Evolutionary conservation across 108 stramenopile species (phyloP), one percentile per base, ranked within the genome.

Genomic region (Seminavis robusta): DNA sequence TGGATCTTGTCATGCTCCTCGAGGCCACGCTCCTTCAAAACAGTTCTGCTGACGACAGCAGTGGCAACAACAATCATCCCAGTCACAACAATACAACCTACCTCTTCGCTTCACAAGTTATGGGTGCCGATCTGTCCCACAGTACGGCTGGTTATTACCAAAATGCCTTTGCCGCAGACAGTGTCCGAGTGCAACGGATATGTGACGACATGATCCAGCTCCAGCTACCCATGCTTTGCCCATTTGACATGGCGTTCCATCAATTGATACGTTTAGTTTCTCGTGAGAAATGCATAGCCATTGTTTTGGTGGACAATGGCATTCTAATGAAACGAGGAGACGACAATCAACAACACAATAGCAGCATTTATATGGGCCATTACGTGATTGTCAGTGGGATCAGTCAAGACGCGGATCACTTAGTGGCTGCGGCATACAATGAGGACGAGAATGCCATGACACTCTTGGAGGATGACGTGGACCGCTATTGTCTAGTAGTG

Each of bases 351-450:
- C n/a, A 28, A 23, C n/a, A 3, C 5, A 13, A n/a, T 20, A 9
- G n/a, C 27, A 1, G 1, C 20, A 46, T 54, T 1, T 89, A 85
- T 50, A 51, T 71, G 20, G 88, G 88, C 8, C 88, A 90, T 42
- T 90, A 90, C 51, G 65, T 90, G 24, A 36, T 90, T 21, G 47
- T 90, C 9, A 71, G 68, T 59, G 88, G 88, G 3, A 63, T 79
- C 19, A 80, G 79, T 49, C 23, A 13, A 0, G 57, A 81, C 38
- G 61, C 52, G 10, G 50, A 62, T 9, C 39, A 76, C 51, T 25
- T 77, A 27, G 55, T 8, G n/a, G 16, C 10, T 8, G 3, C 20
- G 6, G 20, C 45, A 46, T 11, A 48, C 21, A 7, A 6, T 29
- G 8, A 7, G 7, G 4, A n/a, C 11, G 44, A 55, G 9, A 43